Evolutionary conservation across 768 basidiomycete genomes (phyloP).

Genomic region (Ramaria sp.): DNA sequence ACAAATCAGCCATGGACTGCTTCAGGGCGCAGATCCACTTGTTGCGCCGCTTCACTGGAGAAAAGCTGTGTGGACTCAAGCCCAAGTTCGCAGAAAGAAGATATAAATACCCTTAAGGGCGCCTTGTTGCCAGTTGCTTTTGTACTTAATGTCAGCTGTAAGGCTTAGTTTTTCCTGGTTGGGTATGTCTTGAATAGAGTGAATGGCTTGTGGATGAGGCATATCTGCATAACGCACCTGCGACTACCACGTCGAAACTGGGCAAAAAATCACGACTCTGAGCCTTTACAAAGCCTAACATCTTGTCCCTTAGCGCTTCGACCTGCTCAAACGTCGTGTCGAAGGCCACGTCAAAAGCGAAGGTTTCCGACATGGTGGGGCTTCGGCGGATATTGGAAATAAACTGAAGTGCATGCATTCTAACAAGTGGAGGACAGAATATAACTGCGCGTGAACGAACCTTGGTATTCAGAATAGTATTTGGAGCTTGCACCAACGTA

Average conservation of each 20-base stretch:
- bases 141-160: slow-evolving; percentile 78
- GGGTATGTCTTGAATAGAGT: slow-evolving; percentile 47
- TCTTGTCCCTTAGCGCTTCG: slow-evolving; percentile 60
- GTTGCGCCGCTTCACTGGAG: slow-evolving; percentile 63
- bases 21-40: slow-evolving; percentile 91
- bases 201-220: background rate
- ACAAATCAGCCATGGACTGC: slow-evolving; percentile 49
- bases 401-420: slow-evolving; percentile 31
- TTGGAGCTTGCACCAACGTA: slow-evolving; percentile 61
- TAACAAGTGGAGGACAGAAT: background rate
- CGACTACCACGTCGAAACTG: slow-evolving; percentile 59
- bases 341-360: slow-evolving; percentile 73
- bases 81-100: slow-evolving; percentile 1
- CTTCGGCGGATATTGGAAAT: slow-evolving; percentile 65
- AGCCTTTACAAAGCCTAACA: slow-evolving; percentile 64
- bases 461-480: slow-evolving; percentile 44
- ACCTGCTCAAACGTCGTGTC: slow-evolving; percentile 73
- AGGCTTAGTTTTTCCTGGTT: slow-evolving; percentile 71
- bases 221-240: slow-evolving; percentile 29
- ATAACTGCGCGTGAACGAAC: too few species aligned
- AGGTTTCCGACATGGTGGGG: slow-evolving; percentile 69
- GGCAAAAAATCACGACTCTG: slow-evolving; percentile 71
- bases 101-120: slow-evolving; percentile 45
- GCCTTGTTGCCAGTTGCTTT: slow-evolving; percentile 76
- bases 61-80: slow-evolving; percentile 14